A percentile compares a stretch with the other conserved stretches of the same genome.
phyloP scores from a whole-genome alignment of 2,329 filamentous ascomycete genomes.

The Exophiala spinifera region DNA sequence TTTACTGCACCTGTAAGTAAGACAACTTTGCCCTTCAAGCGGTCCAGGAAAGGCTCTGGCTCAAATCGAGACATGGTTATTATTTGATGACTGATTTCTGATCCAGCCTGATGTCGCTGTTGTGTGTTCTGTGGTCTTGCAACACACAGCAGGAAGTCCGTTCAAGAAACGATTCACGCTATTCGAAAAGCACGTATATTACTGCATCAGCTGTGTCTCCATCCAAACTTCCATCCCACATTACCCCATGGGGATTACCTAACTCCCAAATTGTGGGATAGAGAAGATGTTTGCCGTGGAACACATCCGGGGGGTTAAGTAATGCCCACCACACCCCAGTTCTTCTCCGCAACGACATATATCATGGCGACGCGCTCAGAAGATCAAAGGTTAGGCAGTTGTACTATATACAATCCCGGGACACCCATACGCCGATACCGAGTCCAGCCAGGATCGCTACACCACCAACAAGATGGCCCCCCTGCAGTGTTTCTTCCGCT shows the following conservation, averaged over 20 bases:
- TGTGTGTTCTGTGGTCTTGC: neutral
- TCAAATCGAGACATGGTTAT: constrained; percentile 1
- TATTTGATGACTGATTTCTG: neutral
- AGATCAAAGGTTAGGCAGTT: no score
- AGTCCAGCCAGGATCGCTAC: neutral
- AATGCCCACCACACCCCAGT: no score
- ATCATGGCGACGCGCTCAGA: no score
- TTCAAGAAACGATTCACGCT: no score
- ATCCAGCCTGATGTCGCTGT: neutral
- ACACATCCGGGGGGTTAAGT: no score
- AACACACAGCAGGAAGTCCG: neutral
- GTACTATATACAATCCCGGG: neutral
- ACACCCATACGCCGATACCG: neutral
- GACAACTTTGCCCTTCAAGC: neutral
- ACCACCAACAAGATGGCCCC: neutral
- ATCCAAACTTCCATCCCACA: no score
- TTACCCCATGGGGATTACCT: no score
- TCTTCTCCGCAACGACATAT: no score
- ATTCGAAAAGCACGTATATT: no score
- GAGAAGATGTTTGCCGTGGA: no score
- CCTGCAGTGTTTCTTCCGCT: constrained; percentile 21
- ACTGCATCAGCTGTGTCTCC: no score
- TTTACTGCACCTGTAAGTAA: constrained; percentile 5
- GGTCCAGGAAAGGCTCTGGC: neutral
- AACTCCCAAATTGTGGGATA: no score